These are phyloP conservation scores for Acmispon strigosus DNA, from an alignment of 306 rosid genomes.

Conservation along the genomic window DNA sequence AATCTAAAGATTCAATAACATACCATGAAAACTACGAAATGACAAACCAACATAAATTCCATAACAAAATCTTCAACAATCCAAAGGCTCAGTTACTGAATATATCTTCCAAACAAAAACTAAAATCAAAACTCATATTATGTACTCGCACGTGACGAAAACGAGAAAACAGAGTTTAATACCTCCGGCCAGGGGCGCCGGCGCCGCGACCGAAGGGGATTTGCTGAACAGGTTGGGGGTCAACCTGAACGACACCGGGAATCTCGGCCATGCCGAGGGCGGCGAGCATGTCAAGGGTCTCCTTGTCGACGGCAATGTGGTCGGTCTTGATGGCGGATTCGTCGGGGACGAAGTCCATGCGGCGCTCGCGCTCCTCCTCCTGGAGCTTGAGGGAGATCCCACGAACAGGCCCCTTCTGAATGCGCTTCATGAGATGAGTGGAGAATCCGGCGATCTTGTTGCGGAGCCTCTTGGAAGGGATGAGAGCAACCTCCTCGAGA, in stretches of 20 bases:
- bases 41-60: neutral
- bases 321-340: slow-evolving; percentile 45
- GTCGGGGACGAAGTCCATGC: slow-evolving; percentile 64
- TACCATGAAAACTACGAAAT: neutral
- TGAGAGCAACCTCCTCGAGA: slow-evolving; percentile 48
- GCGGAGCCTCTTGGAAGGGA: slow-evolving; percentile 57
- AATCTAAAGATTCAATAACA: neutral
- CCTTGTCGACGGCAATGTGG: slow-evolving; percentile 47
- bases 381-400: slow-evolving; percentile 69
- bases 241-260: slow-evolving; percentile 40
- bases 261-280: slow-evolving; percentile 47
- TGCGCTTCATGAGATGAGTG: slow-evolving; percentile 63
- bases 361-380: slow-evolving; percentile 67
- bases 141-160: neutral
- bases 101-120: neutral
- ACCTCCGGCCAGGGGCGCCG: slow-evolving; percentile 43
- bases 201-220: slow-evolving; percentile 32
- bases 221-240: slow-evolving; percentile 28
- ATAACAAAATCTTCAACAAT: neutral
- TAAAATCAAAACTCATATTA: neutral
- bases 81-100: neutral
- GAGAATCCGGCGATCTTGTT: slow-evolving; percentile 69
- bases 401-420: slow-evolving; percentile 61
- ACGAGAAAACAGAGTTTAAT: neutral
- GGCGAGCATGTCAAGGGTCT: slow-evolving; percentile 51